Evolutionary conservation across 129 eudicot genomes (phyloP).

Genomic region (Arctium minus): DNA sequence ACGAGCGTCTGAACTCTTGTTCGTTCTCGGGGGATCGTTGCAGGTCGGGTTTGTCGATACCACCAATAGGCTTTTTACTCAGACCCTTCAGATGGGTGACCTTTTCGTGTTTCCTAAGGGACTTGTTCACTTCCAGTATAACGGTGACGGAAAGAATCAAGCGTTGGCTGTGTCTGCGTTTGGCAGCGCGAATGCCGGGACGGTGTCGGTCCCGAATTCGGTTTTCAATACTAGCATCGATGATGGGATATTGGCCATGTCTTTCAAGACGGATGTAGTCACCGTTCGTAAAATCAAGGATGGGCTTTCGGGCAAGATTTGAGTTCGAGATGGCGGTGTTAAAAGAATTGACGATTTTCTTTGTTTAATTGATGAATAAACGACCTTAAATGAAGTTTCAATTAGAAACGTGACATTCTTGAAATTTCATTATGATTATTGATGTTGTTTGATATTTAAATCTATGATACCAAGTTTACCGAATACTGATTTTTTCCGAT

Average conservation of each 20-base stretch:
- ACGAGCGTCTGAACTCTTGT: conserved; percentile 21
- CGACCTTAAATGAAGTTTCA: background rate
- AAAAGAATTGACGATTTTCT: background rate
- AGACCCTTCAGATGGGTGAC: conserved; percentile 17
- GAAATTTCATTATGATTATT: background rate
- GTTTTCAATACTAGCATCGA: conserved; percentile 17
- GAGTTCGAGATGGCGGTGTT: background rate
- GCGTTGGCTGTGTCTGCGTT: conserved; percentile 15
- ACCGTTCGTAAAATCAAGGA: conserved; percentile 24
- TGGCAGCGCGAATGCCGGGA: conserved; percentile 27
- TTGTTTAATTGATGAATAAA: conserved; percentile 2
- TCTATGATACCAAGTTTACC: background rate
- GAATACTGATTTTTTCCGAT: background rate
- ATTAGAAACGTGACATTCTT: background rate
- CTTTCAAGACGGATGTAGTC: conserved; percentile 24
- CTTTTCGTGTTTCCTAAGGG: conserved; percentile 25
- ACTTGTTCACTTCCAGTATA: conserved; percentile 21
- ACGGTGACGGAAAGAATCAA: background rate
- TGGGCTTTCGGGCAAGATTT: conserved; percentile 15
- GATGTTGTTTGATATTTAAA: background rate
- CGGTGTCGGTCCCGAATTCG: conserved; percentile 20
- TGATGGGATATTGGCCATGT: conserved; percentile 21
- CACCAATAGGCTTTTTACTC: conserved; percentile 19
- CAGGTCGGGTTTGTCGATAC: conserved; percentile 24
- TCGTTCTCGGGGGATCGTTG: conserved; percentile 12